A percentile compares a stretch with the other conserved stretches of the same genome.
Evolutionary conservation across 1,139 yeast genomes (phyloP).

Genomic region (Saccharomyces hybrid): DNA sequence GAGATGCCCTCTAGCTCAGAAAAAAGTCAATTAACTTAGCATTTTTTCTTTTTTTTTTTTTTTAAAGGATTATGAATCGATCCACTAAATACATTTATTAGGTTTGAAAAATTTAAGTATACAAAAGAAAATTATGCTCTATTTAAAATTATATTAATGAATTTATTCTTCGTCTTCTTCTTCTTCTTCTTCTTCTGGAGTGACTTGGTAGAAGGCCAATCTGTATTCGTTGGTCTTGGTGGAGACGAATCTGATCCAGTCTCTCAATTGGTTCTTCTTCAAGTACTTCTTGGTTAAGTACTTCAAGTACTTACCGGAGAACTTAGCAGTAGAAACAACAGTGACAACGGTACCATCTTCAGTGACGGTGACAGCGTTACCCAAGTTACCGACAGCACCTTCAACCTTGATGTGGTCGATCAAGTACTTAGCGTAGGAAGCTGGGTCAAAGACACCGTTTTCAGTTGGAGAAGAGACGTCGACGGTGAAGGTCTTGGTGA

Average conservation of each 20-base stretch:
- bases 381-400: slow-evolving; percentile 92
- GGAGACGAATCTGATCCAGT: slow-evolving; percentile 99
- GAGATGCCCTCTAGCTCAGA: background rate
- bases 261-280: slow-evolving; percentile 99
- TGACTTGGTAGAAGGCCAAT: slow-evolving; percentile 98
- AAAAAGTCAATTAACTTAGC: background rate
- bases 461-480: slow-evolving; percentile 97
- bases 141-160: slow-evolving; percentile 8
- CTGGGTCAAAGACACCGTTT: slow-evolving; percentile 96
- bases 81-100: slow-evolving; percentile 1
- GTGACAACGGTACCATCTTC: slow-evolving; percentile 77
- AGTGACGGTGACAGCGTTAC: slow-evolving; percentile 85
- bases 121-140: slow-evolving; percentile 1
- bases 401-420: slow-evolving; percentile 99
- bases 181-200: slow-evolving; percentile 86
- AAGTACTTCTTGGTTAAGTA: slow-evolving; percentile 99
- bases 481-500: slow-evolving; percentile 87
- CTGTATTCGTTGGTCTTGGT: slow-evolving; percentile 94
- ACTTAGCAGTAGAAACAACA: slow-evolving; percentile 84
- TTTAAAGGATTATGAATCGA: background rate
- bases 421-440: slow-evolving; percentile 95
- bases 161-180: slow-evolving; percentile 46
- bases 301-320: slow-evolving; percentile 99
- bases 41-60: background rate
- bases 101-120: slow-evolving; percentile 1